Base-by-base conservation (phyloP, 345 rosid genomes). In the Syzygium aqueum region DNA sequence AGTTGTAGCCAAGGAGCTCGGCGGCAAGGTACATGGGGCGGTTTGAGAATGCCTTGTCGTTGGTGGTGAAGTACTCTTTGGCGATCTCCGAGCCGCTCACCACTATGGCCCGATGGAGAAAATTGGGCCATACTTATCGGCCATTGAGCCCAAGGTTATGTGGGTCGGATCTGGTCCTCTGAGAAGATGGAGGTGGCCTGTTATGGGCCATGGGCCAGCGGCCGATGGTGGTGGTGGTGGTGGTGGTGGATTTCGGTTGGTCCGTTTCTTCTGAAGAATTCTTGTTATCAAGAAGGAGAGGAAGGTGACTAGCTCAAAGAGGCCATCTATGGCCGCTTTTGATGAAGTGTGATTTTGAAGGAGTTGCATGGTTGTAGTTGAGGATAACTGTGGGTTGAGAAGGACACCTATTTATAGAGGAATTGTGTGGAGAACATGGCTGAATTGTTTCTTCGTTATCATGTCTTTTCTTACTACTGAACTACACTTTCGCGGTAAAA, bases 1-100 rank as follows among this genome's bases (percentile, higher is more conserved):
- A 90, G 87, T 94, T 90, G 89, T 95, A 96, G 53, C 96, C 94
- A 94, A 95, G 87, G 86, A 90, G 91, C 90, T 95, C 91, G 8
- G 92, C 89, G 3, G 94, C 96, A 1, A 88, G 88, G 14, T 92
- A 88, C 57, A 51, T 90, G 7, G 98, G 97, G 61, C 96, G 94
- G 25, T 93, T 91, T 88, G 93, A 94, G 28, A 94, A 86, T 3
- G 90, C 93, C 86, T 88, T 92, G 89, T 96, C 98, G 85, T 95
- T 92, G 11, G 87, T 89, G 51, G 95, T 93, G 89, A 93, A 91
- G 87, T 96, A 94, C 53, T 95, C 94, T 50, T 92, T 93, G 33
- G 91, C 94, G 19, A 91, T 87, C 80, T 94, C 94, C 53, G 85
- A 90, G 85, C 89, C 86, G 63, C 92, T 89, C 49, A 95, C 91